These are phyloP conservation scores for Exophiala mesophila DNA, from an alignment of 2,329 filamentous ascomycete genomes.

Conservation along the genomic window DNA sequence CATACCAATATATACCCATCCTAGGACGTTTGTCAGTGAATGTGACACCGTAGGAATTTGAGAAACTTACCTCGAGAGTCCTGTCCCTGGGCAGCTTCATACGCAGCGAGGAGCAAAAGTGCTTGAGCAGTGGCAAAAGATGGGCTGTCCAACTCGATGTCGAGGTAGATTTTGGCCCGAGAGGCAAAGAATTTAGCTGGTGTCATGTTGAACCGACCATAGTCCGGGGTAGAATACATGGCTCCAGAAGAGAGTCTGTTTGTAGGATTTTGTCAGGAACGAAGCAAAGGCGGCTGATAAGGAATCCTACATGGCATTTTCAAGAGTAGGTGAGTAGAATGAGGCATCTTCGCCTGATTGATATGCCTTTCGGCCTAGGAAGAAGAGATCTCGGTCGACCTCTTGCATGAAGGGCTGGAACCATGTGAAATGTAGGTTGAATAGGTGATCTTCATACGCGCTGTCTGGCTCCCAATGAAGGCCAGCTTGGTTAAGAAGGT, in stretches of 20 bases:
- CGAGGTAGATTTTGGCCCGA: conserved; percentile 42
- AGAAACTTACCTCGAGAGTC: conserved; percentile 46
- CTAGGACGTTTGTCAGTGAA: background rate
- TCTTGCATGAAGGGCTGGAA: conserved; percentile 44
- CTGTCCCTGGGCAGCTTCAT: conserved; percentile 41
- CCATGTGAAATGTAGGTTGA: conserved; percentile 46
- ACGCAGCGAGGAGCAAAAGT: conserved; percentile 41
- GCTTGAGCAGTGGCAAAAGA: conserved; percentile 47
- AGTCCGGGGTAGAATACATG: no score
- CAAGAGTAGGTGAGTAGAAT: conserved; percentile 38
- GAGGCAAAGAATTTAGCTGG: conserved; percentile 27
- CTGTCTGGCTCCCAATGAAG: conserved; percentile 39
- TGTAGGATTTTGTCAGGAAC: background rate
- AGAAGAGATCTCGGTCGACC: conserved; percentile 41
- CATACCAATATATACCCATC: background rate
- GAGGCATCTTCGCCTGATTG: conserved; percentile 31
- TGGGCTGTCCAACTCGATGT: conserved; percentile 46
- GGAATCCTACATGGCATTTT: conserved; percentile 35
- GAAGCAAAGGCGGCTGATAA: background rate
- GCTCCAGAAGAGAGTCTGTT: no score
- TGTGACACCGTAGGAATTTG: conserved; percentile 28
- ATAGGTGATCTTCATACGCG: conserved; percentile 41
- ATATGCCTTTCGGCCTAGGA: conserved; percentile 9
- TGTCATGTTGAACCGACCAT: no score
- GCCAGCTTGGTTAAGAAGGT: conserved; percentile 39